Percentiles rank a stretch among this genome's conserved stretches.
phyloP scores from a whole-genome alignment of 2,329 filamentous ascomycete genomes.

The Eutypella sp. region DNA sequence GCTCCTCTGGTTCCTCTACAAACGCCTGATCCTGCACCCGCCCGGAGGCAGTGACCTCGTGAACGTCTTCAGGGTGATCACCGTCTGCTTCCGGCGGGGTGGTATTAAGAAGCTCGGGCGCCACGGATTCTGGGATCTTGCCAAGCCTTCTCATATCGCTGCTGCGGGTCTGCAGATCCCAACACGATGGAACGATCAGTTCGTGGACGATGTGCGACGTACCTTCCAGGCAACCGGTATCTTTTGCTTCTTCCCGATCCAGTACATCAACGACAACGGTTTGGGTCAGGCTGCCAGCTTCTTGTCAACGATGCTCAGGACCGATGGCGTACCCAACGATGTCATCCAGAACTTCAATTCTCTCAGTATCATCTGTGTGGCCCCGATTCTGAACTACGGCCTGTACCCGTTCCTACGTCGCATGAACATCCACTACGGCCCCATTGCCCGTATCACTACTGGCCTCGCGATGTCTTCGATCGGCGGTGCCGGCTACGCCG shows the following conservation, averaged over 20 bases:
- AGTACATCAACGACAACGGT: slow-evolving; percentile 43
- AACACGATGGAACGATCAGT: slow-evolving; percentile 58
- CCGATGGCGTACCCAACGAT: slow-evolving; percentile 46
- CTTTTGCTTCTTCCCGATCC: slow-evolving; percentile 46
- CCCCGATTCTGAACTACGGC: slow-evolving; percentile 42
- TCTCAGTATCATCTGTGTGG: slow-evolving; percentile 40
- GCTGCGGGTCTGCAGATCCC: slow-evolving; percentile 32
- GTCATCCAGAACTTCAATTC: slow-evolving; percentile 46
- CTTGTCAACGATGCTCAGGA: slow-evolving; percentile 42
- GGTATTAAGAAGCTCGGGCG: slow-evolving; percentile 35
- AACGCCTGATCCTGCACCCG: slow-evolving; percentile 37
- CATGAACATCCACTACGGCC: slow-evolving; percentile 39
- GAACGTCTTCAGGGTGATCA: slow-evolving; percentile 38
- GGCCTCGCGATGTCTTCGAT: slow-evolving; percentile 46
- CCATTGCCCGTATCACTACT: slow-evolving; percentile 44
- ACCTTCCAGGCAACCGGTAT: slow-evolving; percentile 58
- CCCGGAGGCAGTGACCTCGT: slow-evolving; percentile 41
- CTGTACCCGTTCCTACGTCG: slow-evolving; percentile 41
- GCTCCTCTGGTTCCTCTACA: slow-evolving; percentile 37
- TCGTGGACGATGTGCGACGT: slow-evolving; percentile 61
- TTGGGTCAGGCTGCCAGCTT: slow-evolving; percentile 45
- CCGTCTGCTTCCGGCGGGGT: slow-evolving; percentile 34
- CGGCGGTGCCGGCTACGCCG: slow-evolving; percentile 37
- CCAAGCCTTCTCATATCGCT: slow-evolving; percentile 50
- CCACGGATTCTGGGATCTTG: slow-evolving; percentile 52